Base-by-base conservation (phyloP, 192 early-diverging fungal species). In the Kappamyces sp. region DNA sequence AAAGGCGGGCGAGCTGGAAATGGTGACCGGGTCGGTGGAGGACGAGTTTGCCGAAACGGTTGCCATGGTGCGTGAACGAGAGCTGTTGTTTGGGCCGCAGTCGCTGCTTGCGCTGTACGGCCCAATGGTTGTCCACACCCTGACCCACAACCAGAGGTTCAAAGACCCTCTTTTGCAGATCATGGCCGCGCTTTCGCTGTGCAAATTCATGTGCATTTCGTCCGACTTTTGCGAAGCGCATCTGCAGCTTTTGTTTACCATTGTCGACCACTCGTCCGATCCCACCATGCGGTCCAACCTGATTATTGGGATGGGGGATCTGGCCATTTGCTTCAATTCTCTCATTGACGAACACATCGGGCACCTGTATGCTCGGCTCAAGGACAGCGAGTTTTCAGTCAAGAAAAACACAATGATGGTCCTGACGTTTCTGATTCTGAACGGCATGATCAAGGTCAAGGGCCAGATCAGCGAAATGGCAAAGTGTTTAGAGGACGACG, bases 371-470 rank as follows among this genome's bases (percentile, higher is more conserved):
- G 90, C 90, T 13, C 88, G 93, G 8, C 78, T 99, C 37, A 55
- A 50, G 34, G 97, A 99, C 66, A 58, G 71, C 0, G 89, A 96
- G 63, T 67, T 68, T 1, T 67, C 80, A 5, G 93, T 97, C 39
- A 92, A 94, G 69, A 95, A 94, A 73, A 98, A 94, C 67, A 86
- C 93, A 43, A 84, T 99, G 42, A 99, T 99, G 97, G 97, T 99
- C 8, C 69, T 99, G 42, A 95, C 95, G 0, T 93, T 96, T 66
- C 72, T 99, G 71, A 92, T 98, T 44, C 75, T 99, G 47, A 99
- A 99, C 68, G 95, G 95, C 31, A 97, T 97, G 94, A 86, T 99
- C 68, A 99, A 99, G 66, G 94, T 95, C 40, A 99, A 97, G 69
- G 97, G 95, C 6, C 94, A 99, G 64, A 78, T 98, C 47, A 89